Base-by-base conservation (phyloP, 495 filamentous ascomycete genomes). In the Schizothecium vesticola region DNA sequence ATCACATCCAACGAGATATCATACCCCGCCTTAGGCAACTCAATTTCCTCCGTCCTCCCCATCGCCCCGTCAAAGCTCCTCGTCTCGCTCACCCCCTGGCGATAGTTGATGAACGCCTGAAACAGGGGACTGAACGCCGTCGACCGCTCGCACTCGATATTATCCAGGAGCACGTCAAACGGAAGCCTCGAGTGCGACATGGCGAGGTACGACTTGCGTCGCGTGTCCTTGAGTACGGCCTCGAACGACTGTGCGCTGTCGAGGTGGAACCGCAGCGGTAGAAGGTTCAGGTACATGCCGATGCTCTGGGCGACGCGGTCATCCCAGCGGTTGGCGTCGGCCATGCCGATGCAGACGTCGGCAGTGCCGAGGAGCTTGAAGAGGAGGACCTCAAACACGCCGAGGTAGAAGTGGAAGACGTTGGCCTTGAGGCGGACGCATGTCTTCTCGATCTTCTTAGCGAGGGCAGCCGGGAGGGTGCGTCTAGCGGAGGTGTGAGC, bases 61-160 rank as follows among this genome's bases (percentile, higher is more conserved):
- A 43, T 43, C 36, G 36, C 36, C 13, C 5, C 36, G 13, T 7
- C 36, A 43, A 43, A 43, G 3, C 5, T 43, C 4, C 36, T 16
- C 13, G 36, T 73, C 33, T 66, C 67, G n/a, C 51, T 31, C n/a
- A 67, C 29, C 8, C 67, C 65, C 51, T 61, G 63, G 6, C 67
- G 43, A 31, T 78, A 78, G 59, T 78, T 66, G 25, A 78, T 24
- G 25, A 70, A 66, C 0, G 55, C 67, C 33, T 78, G 76, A 58
- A 76, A 78, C 1, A 78, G 11, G 3, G 76, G 73, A 22, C 21
- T 61, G 26, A 65, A 24, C 0, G 63, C 28, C 2, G 68, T 13
- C 0, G 71, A 70, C 19, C 76, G n/a, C 25, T 36, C 21, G 22
- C 55, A 22, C 9, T 19, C 43, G 24, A 57, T 6, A n/a, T 56